Evolutionary conservation across 2,329 filamentous ascomycete genomes (phyloP).

Genomic region (Fusarium neocosmosporiellum): DNA sequence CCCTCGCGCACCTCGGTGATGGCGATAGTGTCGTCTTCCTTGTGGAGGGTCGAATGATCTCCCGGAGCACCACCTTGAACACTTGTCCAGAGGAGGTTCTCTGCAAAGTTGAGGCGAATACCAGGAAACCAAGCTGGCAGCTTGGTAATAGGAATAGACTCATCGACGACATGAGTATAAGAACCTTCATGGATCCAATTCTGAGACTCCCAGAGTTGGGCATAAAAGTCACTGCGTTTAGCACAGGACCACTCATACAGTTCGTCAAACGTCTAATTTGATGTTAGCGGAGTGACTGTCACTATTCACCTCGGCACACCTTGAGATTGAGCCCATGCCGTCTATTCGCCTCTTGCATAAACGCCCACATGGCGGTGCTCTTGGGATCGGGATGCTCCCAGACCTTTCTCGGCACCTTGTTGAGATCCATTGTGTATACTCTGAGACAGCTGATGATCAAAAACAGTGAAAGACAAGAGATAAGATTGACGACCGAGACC

Average conservation of each 20-base stretch:
- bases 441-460: neutral
- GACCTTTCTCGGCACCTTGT: slow-evolving; percentile 67
- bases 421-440: slow-evolving; percentile 45
- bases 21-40: slow-evolving; percentile 78
- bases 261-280: slow-evolving; percentile 70
- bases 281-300: neutral
- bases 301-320: slow-evolving; percentile 51
- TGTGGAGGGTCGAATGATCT: slow-evolving; percentile 64
- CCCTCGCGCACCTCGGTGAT: slow-evolving; percentile 80
- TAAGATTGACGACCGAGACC: neutral
- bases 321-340: slow-evolving; percentile 67
- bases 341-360: slow-evolving; percentile 73
- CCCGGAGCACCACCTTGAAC: slow-evolving; percentile 54
- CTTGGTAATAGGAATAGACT: slow-evolving; percentile 73
- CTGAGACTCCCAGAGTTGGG: slow-evolving; percentile 69
- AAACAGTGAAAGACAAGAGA: neutral
- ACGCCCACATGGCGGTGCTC: slow-evolving; percentile 72
- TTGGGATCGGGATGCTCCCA: slow-evolving; percentile 74
- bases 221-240: slow-evolving; percentile 73
- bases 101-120: slow-evolving; percentile 79
- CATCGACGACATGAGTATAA: slow-evolving; percentile 73
- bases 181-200: slow-evolving; percentile 72
- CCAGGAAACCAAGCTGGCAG: slow-evolving; percentile 84
- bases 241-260: slow-evolving; percentile 77
- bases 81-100: slow-evolving; percentile 78